Evolutionary conservation across 2,329 filamentous ascomycete species (phyloP).

Genomic region (Pyrenophora seminiperda): DNA sequence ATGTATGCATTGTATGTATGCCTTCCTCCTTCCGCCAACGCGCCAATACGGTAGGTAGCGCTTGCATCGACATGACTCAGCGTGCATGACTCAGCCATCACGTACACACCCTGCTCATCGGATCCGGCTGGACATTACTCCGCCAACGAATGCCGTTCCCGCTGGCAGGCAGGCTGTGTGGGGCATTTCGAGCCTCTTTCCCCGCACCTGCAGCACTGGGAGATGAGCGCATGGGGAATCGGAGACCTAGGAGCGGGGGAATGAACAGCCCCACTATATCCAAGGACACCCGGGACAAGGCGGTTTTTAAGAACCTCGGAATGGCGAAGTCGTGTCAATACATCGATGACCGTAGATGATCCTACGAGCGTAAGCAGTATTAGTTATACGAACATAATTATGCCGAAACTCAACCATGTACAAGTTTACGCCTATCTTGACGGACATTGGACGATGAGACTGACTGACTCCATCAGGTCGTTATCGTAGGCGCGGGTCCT

Average conservation of each 20-base stretch:
- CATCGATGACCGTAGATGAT: too few relatives aligned
- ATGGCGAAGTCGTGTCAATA: too few relatives aligned
- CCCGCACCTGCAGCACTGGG: slow-evolving; percentile 19
- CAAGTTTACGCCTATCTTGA: background rate
- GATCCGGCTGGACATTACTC: slow-evolving; percentile 13
- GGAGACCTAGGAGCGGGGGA: slow-evolving; percentile 7
- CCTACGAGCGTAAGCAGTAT: slow-evolving; percentile 8
- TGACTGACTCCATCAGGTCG: slow-evolving; percentile 28
- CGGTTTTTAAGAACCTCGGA: too few relatives aligned
- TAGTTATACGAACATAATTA: slow-evolving; percentile 12
- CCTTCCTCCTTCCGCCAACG: background rate
- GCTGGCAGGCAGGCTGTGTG: slow-evolving; percentile 12
- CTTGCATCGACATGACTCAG: slow-evolving; percentile 7
- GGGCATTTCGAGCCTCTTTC: slow-evolving; percentile 18
- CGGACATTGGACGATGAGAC: background rate
- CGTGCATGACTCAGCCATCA: slow-evolving; percentile 1
- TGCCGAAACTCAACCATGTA: slow-evolving; percentile 44
- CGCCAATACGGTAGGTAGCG: too few relatives aligned
- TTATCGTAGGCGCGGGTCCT: slow-evolving; percentile 42
- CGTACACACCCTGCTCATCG: slow-evolving; percentile 1
- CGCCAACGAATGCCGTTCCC: slow-evolving; percentile 7
- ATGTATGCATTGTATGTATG: background rate
- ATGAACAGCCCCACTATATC: slow-evolving; percentile 26
- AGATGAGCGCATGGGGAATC: slow-evolving; percentile 15
- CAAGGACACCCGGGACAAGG: slow-evolving; percentile 4